These are phyloP conservation scores for Acer yangbiense DNA, from an alignment of 345 rosid genomes.

Conservation along the genomic window DNA sequence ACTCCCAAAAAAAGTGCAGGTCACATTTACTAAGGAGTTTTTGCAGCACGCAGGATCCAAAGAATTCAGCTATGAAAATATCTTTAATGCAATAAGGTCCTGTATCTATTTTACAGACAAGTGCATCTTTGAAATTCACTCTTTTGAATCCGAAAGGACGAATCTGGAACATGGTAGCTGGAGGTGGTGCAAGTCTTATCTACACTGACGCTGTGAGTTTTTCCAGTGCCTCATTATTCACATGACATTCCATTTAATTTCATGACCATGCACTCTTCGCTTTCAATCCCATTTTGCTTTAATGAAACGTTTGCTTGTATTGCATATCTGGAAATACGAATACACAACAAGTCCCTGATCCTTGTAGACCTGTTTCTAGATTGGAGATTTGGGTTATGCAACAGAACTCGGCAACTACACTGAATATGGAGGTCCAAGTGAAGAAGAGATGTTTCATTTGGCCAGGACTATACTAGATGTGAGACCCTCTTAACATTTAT, in stretches of 20 bases:
- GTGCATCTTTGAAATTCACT: slow-evolving; percentile 91
- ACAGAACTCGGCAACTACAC: slow-evolving; percentile 92
- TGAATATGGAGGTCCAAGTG: slow-evolving; percentile 94
- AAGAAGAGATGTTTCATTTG: slow-evolving; percentile 89
- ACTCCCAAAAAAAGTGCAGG: background rate
- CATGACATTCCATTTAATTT: background rate
- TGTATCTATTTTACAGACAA: slow-evolving; percentile 55
- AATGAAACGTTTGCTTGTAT: background rate
- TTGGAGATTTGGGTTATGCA: slow-evolving; percentile 94
- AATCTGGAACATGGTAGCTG: slow-evolving; percentile 98
- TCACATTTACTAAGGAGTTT: background rate
- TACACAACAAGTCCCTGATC: too few species aligned
- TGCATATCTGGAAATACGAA: too few species aligned
- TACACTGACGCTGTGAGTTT: slow-evolving; percentile 81
- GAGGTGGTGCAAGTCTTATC: slow-evolving; percentile 96
- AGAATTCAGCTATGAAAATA: too few species aligned
- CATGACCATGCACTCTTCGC: background rate
- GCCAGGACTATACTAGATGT: slow-evolving; percentile 94
- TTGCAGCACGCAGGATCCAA: background rate
- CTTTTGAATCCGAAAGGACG: slow-evolving; percentile 92
- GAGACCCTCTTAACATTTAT: slow-evolving; percentile 27
- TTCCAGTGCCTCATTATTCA: background rate
- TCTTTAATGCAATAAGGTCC: background rate
- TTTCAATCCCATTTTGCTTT: slow-evolving; percentile 11
- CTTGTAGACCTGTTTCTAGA: slow-evolving; percentile 36